Conservation (phyloP, 2,329 filamentous ascomycete species). For the Penicillium oxalicum region DNA sequence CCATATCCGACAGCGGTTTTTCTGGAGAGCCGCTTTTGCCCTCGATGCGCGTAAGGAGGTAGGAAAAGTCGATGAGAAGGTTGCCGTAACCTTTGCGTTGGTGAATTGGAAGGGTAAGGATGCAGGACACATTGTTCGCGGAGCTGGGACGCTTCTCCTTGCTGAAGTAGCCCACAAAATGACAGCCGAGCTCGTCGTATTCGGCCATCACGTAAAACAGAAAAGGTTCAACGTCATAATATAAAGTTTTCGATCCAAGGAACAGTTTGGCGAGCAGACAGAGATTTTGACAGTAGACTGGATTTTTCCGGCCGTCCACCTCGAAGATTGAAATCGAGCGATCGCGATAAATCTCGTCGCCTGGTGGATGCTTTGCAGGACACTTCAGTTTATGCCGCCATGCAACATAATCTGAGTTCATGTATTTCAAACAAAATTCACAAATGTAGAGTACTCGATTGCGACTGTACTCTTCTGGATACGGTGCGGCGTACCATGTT, state of each 20-base stretch:
- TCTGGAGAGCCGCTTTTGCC: slow-evolving; percentile 92
- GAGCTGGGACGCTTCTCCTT: slow-evolving; percentile 95
- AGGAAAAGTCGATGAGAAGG: slow-evolving; percentile 95
- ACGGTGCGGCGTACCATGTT: slow-evolving; percentile 97
- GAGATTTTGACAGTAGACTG: slow-evolving; percentile 94
- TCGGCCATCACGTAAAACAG: slow-evolving; percentile 97
- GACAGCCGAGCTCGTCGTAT: slow-evolving; percentile 80
- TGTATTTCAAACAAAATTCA: slow-evolving; percentile 98
- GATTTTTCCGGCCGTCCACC: slow-evolving; percentile 87
- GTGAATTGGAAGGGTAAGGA: slow-evolving; percentile 90
- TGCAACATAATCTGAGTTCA: slow-evolving; percentile 97
- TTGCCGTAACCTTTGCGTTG: slow-evolving; percentile 96
- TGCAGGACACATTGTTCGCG: slow-evolving; percentile 96
- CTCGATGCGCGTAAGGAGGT: slow-evolving; percentile 87
- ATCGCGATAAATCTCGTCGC: slow-evolving; percentile 96
- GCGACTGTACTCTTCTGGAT: slow-evolving; percentile 95
- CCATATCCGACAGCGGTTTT: slow-evolving; percentile 97
- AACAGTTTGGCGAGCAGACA: slow-evolving; percentile 95
- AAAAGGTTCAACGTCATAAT: slow-evolving; percentile 99
- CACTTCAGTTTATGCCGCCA: slow-evolving; percentile 98
- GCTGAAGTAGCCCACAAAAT: slow-evolving; percentile 98
- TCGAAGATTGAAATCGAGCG: slow-evolving; percentile 93
- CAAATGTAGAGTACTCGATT: slow-evolving; percentile 98
- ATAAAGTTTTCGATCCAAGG: slow-evolving; percentile 94
- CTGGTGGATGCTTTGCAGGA: slow-evolving; percentile 90